Evolutionary conservation across 139 green algal species (phyloP).

Genomic region (Chlamydomonas applanata): DNA sequence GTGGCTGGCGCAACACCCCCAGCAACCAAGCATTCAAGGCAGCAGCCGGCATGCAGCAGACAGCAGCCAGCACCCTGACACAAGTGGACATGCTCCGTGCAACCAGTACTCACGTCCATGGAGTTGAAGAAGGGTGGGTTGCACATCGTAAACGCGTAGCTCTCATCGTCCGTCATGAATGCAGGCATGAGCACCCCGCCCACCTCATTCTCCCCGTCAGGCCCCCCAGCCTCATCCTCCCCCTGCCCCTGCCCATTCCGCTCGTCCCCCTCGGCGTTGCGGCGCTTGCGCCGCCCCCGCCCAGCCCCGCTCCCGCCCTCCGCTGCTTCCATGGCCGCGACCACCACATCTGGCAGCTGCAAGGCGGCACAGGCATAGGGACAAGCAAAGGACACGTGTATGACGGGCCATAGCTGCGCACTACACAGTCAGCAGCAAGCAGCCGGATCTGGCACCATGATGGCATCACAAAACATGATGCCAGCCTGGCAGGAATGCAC

Average conservation of each 20-base stretch:
- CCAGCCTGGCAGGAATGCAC: too few species aligned
- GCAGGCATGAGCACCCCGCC: slow-evolving; percentile 43
- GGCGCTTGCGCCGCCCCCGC: too few species aligned
- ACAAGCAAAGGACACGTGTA: too few species aligned
- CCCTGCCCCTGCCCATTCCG: background rate
- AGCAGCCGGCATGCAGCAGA: background rate
- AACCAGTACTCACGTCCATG: slow-evolving; percentile 36
- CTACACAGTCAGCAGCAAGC: too few species aligned
- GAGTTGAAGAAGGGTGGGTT: slow-evolving; percentile 96
- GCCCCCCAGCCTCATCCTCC: background rate
- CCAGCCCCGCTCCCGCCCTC: background rate
- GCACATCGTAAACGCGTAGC: slow-evolving; percentile 76
- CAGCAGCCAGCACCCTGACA: background rate
- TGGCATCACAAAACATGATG: too few species aligned
- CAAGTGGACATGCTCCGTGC: background rate
- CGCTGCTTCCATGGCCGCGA: background rate
- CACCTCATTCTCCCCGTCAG: background rate
- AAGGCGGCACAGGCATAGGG: too few species aligned
- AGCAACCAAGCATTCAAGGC: background rate
- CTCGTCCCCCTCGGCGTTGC: background rate
- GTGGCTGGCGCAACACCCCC: too few species aligned
- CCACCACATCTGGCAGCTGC: too few species aligned
- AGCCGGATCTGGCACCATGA: too few species aligned
- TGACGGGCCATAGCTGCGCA: too few species aligned
- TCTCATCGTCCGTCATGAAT: slow-evolving; percentile 31